These are phyloP conservation scores for Tephrocybe rancida DNA, from an alignment of 768 basidiomycete species.

Conservation along the genomic window DNA sequence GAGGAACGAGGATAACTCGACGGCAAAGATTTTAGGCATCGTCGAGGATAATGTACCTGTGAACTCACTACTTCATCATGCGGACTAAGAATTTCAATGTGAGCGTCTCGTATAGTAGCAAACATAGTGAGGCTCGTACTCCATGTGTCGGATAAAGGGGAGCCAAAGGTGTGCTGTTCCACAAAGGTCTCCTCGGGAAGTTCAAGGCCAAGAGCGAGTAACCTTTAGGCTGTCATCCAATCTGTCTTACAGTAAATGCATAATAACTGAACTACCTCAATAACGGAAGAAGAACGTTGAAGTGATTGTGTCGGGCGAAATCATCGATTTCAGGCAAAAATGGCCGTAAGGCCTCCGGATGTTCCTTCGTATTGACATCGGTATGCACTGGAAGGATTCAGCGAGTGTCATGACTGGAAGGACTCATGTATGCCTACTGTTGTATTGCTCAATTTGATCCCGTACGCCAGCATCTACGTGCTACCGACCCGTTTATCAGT, in stretches of 20 bases:
- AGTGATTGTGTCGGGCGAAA: conserved; percentile 38
- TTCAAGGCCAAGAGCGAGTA: conserved; percentile 46
- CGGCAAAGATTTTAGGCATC: not conserved
- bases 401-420: not conserved
- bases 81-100: conserved; percentile 29
- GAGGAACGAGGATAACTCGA: conserved; percentile 41
- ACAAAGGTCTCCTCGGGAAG: conserved; percentile 48
- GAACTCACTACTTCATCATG: conserved; percentile 52
- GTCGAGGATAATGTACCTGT: not conserved
- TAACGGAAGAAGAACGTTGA: conserved; percentile 36
- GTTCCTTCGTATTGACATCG: conserved; percentile 31
- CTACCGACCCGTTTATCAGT: conserved; percentile 29
- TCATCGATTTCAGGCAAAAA: conserved; percentile 36
- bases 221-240: not conserved
- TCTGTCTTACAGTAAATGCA: not conserved
- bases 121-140: conserved; percentile 21
- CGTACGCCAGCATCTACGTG: conserved; percentile 62
- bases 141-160: conserved; percentile 34
- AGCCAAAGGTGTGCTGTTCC: conserved; percentile 38
- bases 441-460: conserved; percentile 68
- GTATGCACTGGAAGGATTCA: conserved; percentile 29
- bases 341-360: conserved; percentile 38
- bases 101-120: not conserved
- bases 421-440: conserved; percentile 39
- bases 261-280: conserved; percentile 37